These are phyloP conservation scores for Pyrenochaeta sp. DNA, from an alignment of 2,329 filamentous ascomycete species.

Conservation along the genomic window DNA sequence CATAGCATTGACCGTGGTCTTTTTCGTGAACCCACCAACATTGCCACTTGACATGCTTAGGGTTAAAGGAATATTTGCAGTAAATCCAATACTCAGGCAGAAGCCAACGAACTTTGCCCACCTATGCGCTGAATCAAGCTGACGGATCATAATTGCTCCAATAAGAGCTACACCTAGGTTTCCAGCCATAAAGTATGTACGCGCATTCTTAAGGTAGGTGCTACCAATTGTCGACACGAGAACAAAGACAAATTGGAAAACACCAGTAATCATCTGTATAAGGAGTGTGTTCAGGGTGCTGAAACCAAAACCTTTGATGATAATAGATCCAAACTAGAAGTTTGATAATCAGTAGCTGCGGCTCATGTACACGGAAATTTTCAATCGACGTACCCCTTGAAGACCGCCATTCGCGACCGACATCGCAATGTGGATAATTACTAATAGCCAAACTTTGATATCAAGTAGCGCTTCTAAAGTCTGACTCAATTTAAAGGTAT, in stretches of 20 bases:
- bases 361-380: not conserved
- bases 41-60: constrained; percentile 49
- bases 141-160: constrained; percentile 38
- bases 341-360: not conserved
- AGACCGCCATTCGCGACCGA: constrained; percentile 38
- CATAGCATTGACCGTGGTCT: constrained; percentile 64
- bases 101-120: constrained; percentile 36
- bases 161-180: constrained; percentile 25
- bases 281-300: constrained; percentile 36
- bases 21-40: constrained; percentile 37
- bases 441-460: constrained; percentile 48
- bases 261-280: constrained; percentile 22
- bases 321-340: constrained; percentile 30
- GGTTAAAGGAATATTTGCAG: constrained; percentile 53
- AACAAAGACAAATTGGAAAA: constrained; percentile 24
- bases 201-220: constrained; percentile 15
- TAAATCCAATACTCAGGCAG: constrained; percentile 36
- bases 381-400: constrained; percentile 23
- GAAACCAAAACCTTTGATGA: constrained; percentile 48
- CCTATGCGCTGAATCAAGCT: constrained; percentile 8
- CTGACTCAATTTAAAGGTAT: constrained; percentile 55
- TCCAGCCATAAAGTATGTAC: constrained; percentile 23
- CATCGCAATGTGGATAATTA: constrained; percentile 38
- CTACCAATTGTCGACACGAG: constrained; percentile 21
- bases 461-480: constrained; percentile 55